These are phyloP conservation scores for Aspergillus olivimuriae DNA, from an alignment of 495 filamentous ascomycete genomes.

Conservation along the genomic window DNA sequence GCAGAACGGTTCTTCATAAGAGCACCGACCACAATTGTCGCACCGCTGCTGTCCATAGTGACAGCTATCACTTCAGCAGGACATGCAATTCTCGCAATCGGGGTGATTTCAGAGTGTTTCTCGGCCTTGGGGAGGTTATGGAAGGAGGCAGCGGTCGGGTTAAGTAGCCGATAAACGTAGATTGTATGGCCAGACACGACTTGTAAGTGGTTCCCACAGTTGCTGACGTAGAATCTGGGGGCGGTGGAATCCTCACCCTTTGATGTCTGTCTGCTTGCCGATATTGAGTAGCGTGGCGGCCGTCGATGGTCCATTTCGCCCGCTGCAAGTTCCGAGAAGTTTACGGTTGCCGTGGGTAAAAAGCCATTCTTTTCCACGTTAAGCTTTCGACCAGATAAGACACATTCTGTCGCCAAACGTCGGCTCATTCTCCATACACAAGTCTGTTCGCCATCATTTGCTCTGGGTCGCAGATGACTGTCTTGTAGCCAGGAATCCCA, in stretches of 20 bases:
- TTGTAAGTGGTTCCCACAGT: slow-evolving; percentile 54
- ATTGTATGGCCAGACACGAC: slow-evolving; percentile 52
- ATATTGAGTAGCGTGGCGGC: too few relatives aligned
- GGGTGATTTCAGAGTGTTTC: slow-evolving; percentile 27
- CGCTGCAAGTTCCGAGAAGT: slow-evolving; percentile 31
- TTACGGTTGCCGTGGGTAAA: slow-evolving; percentile 22
- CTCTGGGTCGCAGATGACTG: slow-evolving; percentile 20
- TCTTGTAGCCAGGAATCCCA: slow-evolving; percentile 41
- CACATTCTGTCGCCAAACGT: slow-evolving; percentile 55
- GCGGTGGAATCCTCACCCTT: too few relatives aligned
- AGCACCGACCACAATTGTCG: slow-evolving; percentile 53
- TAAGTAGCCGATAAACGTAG: slow-evolving; percentile 51
- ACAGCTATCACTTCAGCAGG: slow-evolving; percentile 53
- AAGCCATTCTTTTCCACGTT: slow-evolving; percentile 32
- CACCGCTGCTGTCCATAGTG: slow-evolving; percentile 56
- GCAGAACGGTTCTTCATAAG: slow-evolving; percentile 57
- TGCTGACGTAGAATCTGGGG: slow-evolving; percentile 55
- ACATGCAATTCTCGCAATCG: slow-evolving; percentile 52
- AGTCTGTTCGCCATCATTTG: slow-evolving; percentile 22
- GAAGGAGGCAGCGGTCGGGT: slow-evolving; percentile 14
- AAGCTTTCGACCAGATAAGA: slow-evolving; percentile 44
- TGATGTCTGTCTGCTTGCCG: slow-evolving; percentile 1
- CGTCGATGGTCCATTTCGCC: too few relatives aligned
- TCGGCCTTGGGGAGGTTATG: slow-evolving; percentile 6
- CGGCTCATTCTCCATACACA: slow-evolving; percentile 53